Conservation (phyloP, 1,139 yeast species). For the Meyerozyma carpophila region DNA sequence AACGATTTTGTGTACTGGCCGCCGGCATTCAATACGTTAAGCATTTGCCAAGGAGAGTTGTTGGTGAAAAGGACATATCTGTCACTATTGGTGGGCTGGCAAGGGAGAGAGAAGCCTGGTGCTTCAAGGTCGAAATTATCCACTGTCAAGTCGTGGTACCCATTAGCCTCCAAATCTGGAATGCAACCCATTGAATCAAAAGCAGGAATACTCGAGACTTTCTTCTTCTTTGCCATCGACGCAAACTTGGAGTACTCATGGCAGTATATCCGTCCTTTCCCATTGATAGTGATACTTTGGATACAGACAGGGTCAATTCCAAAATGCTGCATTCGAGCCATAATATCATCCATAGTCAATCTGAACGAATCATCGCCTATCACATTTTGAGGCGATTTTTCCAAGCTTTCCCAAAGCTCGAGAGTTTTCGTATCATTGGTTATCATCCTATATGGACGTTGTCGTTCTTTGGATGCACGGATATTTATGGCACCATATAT, state of each 20-base stretch:
- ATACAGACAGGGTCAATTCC: constrained; percentile 33
- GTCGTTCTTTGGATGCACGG: constrained; percentile 15
- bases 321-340: constrained; percentile 19
- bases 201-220: constrained; percentile 6
- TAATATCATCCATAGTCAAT: constrained; percentile 18
- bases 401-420: constrained; percentile 12
- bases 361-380: constrained; percentile 25
- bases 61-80: constrained; percentile 16
- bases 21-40: constrained; percentile 28
- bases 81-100: constrained; percentile 15
- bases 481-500: constrained; percentile 35
- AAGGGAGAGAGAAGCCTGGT: constrained; percentile 22
- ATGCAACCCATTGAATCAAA: constrained; percentile 22
- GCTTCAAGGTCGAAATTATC: constrained; percentile 15
- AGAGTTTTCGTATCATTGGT: constrained; percentile 11
- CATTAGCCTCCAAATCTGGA: constrained; percentile 12
- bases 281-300: constrained; percentile 26
- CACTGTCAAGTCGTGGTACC: constrained; percentile 12
- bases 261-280: constrained; percentile 28
- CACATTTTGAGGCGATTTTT: constrained; percentile 17
- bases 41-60: constrained; percentile 17
- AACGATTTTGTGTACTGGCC: constrained; percentile 28
- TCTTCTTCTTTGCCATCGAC: constrained; percentile 9
- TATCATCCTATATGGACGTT: constrained; percentile 20
- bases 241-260: constrained; percentile 11